Base-by-base conservation (phyloP, 441 rosid species). In the Breynia disticha region DNA sequence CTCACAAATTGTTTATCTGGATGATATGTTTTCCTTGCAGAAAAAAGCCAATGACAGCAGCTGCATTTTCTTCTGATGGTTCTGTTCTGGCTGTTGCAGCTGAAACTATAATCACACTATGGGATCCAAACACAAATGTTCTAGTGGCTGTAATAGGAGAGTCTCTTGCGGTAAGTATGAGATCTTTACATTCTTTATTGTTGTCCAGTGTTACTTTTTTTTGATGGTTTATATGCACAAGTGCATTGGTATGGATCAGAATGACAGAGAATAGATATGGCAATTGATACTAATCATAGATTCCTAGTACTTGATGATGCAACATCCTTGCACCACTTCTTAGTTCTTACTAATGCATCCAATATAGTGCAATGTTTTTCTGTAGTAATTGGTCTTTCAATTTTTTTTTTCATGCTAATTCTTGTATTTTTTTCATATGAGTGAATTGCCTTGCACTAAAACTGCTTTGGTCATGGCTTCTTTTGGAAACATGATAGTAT, bases 81-180 rank as follows among this genome's bases (percentile, higher is more conserved):
- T 78, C 96, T 59, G 91, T 94, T 65, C 87, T 94, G 12, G 97
- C 97, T 47, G 88, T 90, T 78, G 96, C 96, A 0, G 97, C 95
- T 54, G 95, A 85, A 73, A 83, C 86, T 56, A 74, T 77, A 41
- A 79, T 94, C 63, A 94, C 97, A 5, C 70, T 94, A 48, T 90
- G 99, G 99, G 87, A 90, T 62, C 95, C 95, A 7, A 79, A 76
- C 51, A 76, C 67, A 64, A 90, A 90, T 76, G 66, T 81, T 57
- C 99, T 94, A 42, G 61, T 94, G 59, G 82, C 91, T 60, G 85
- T 90, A 37, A 54, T 90, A 59, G 99, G 99, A 66, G 82, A 82
- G 16, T 70, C 86, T 61, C 64, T 67, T 50, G 55, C 50, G 80
- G 97, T 94, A 59, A 76, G 56, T 68, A 49, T 50, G 14, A 53